Base-by-base conservation (phyloP, 2,329 filamentous ascomycete genomes). In the Trematosphaeria pertusa region DNA sequence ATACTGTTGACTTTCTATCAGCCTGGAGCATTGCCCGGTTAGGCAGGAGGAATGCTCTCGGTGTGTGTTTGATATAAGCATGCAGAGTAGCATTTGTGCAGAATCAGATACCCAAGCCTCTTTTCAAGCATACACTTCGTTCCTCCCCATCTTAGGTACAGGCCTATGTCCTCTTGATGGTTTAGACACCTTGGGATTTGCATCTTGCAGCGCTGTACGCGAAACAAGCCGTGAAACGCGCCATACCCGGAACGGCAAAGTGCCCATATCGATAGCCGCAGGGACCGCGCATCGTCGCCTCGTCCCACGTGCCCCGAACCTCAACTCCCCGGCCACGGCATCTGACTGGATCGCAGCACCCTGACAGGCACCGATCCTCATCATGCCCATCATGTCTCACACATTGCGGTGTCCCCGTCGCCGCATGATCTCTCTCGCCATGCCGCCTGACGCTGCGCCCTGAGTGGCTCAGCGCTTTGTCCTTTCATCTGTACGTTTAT, bases 391-490 rank as follows among this genome's bases (percentile, higher is more conserved):
- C 37, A 64, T 61, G 62, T 59, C 56, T 64, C 58, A 62, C 55
- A 64, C 60, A 48, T 47, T 38, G 45, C 51, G 40, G 49, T 46
- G 36, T 34, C 19, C n/a, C 32, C 22, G 31, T 50, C 31, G 43
- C 48, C 54, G 59, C 61, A 54, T 69, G 68, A 69, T 61, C 56
- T 43, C 18, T 37, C 21, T 26, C 43, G 45, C 48, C 57, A 56
- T 52, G 53, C 51, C 55, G 57, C 41, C 65, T 48, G 50, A 43
- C 34, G 42, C 66, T 62, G 65, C 64, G 65, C 58, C 62, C 38
- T 67, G 58, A 69, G 54, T 69, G 67, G 67, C 60, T 64, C 50
- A 51, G 46, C 46, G 39, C 34, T 45, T 49, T 37, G 37, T 38
- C 42, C 57, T 54, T 60, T 59, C 51, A 59, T 61, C 51, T 46